Conservation (phyloP, 2,329 filamentous ascomycete genomes). For the Arthrobotrys iridis region DNA sequence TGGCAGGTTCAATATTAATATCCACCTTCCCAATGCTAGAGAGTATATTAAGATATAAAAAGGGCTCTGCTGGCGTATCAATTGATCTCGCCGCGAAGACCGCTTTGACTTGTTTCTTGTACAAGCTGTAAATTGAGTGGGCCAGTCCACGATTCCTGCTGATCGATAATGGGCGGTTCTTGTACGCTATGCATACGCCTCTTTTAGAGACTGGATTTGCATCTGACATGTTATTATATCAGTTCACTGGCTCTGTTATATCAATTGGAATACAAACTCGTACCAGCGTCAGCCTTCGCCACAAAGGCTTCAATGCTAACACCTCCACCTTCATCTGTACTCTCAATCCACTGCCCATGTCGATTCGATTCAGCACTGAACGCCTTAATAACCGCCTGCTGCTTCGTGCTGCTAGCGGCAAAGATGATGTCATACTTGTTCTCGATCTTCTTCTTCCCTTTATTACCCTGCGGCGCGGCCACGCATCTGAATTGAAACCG, state of each 20-base stretch:
- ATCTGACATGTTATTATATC: background rate
- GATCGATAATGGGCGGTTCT: conserved; percentile 38
- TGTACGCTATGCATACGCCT: conserved; percentile 49
- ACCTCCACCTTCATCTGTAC: background rate
- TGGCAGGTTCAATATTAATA: conserved; percentile 67
- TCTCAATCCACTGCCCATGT: conserved; percentile 33
- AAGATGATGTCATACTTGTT: conserved; percentile 68
- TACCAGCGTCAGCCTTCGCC: conserved; percentile 50
- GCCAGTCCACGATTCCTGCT: conserved; percentile 22
- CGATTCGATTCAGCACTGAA: conserved; percentile 65
- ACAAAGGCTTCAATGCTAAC: conserved; percentile 56
- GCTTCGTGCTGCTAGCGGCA: conserved; percentile 66
- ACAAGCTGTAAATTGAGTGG: conserved; percentile 38
- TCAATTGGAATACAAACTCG: background rate
- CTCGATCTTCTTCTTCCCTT: conserved; percentile 60
- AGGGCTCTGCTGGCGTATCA: conserved; percentile 63
- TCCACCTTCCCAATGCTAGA: conserved; percentile 66
- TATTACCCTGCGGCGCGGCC: conserved; percentile 55
- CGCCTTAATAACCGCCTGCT: conserved; percentile 69
- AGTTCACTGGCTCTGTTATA: too few relatives aligned
- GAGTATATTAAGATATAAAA: conserved; percentile 64
- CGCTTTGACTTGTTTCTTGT: conserved; percentile 36
- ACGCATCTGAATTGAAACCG: conserved; percentile 66
- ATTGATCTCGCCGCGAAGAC: conserved; percentile 13
- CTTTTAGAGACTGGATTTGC: conserved; percentile 50